These are phyloP conservation scores for Leucocoprinus leucothites DNA, from an alignment of 768 basidiomycete species.

Conservation along the genomic window DNA sequence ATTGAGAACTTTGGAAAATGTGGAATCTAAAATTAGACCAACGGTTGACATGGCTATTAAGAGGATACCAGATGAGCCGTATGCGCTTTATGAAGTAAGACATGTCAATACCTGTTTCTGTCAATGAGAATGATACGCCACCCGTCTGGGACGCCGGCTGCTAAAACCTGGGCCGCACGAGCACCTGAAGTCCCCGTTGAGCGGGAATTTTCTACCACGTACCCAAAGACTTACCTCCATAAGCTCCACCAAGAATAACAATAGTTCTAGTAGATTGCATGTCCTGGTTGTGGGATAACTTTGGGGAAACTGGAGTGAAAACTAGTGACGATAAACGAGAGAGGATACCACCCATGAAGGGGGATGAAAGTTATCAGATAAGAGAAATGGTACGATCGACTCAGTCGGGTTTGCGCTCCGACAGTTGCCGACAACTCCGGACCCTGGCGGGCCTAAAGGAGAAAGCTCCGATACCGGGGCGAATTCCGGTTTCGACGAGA, in stretches of 20 bases:
- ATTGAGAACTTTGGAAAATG: not conserved
- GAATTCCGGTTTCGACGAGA: too few relatives aligned
- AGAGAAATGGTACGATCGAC: constrained; percentile 4
- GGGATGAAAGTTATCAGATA: constrained; percentile 23
- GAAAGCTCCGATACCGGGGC: too few relatives aligned
- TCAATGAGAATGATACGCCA: constrained; percentile 42
- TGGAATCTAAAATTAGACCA: not conserved
- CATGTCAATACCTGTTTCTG: constrained; percentile 47
- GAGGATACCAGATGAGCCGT: too few relatives aligned
- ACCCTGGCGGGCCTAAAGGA: too few relatives aligned
- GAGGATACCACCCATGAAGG: not conserved
- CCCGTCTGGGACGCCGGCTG: constrained; percentile 38
- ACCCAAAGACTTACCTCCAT: constrained; percentile 39
- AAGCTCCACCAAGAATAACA: constrained; percentile 52
- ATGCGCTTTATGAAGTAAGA: too few relatives aligned
- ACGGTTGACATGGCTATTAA: not conserved
- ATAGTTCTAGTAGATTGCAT: constrained; percentile 32
- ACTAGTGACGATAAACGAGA: too few relatives aligned
- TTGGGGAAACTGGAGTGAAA: not conserved
- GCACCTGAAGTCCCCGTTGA: too few relatives aligned
- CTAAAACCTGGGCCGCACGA: constrained; percentile 36
- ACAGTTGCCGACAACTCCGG: too few relatives aligned
- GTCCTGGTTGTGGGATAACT: not conserved
- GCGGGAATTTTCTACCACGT: too few relatives aligned
- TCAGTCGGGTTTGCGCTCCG: too few relatives aligned